These are phyloP conservation scores for Coemansia sp. DNA, from an alignment of 192 early-diverging fungal species.

Conservation along the genomic window DNA sequence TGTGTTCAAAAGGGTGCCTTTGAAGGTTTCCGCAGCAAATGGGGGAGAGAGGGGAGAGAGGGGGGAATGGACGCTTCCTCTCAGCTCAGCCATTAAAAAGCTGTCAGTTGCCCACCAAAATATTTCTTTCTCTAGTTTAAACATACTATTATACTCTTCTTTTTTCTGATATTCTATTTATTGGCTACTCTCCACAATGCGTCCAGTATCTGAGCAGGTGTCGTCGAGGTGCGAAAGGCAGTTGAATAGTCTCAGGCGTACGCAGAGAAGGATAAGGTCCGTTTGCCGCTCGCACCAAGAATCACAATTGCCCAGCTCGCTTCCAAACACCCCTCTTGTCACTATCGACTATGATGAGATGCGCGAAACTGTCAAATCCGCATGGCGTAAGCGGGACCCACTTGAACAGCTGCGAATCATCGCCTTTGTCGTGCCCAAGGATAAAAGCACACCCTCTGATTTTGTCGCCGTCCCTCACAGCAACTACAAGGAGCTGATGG, in stretches of 20 bases:
- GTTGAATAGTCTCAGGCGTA: not conserved
- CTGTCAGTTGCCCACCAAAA: not conserved
- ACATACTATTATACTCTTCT: not conserved
- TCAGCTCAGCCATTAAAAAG: not conserved
- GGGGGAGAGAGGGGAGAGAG: not conserved
- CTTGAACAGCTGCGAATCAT: slow-evolving; percentile 21
- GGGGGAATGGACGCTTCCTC: not conserved
- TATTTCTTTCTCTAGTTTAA: not conserved
- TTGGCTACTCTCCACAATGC: slow-evolving; percentile 7
- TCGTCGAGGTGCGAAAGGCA: not conserved
- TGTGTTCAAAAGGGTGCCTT: not conserved
- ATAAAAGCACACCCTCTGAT: slow-evolving; percentile 12
- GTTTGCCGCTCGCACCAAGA: not conserved
- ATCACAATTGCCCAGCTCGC: not conserved
- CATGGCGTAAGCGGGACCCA: slow-evolving; percentile 33
- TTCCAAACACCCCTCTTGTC: not conserved
- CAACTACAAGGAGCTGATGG: slow-evolving; percentile 25
- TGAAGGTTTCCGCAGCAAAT: not conserved
- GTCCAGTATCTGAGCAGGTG: not conserved
- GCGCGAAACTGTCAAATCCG: slow-evolving; percentile 35
- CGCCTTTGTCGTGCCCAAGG: slow-evolving; percentile 29
- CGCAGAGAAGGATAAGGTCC: not conserved
- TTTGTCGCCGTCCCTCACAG: slow-evolving; percentile 14
- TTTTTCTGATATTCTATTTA: not conserved
- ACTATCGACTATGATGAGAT: slow-evolving; percentile 33